These are phyloP conservation scores for Trichophyton benhamiae DNA, from an alignment of 2,329 filamentous ascomycete species.

Conservation along the genomic window DNA sequence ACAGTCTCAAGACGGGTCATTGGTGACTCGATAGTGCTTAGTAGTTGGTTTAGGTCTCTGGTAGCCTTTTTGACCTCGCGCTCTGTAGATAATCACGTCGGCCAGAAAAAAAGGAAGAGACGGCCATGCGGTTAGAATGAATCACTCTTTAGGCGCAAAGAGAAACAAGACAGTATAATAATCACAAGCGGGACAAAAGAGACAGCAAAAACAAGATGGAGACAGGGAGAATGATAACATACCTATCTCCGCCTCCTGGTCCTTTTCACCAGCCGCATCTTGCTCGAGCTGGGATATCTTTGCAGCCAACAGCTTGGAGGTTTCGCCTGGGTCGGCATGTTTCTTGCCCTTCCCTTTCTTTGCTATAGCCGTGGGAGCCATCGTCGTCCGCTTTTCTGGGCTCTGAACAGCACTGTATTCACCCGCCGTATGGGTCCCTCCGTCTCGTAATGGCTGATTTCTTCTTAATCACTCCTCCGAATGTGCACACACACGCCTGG, in stretches of 20 bases:
- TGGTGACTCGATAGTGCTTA: constrained; percentile 78
- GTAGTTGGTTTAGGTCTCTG: constrained; percentile 73
- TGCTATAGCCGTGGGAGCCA: constrained; percentile 40
- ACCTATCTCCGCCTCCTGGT: constrained; percentile 94
- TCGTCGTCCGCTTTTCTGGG: constrained; percentile 12
- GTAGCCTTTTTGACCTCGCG: constrained; percentile 90
- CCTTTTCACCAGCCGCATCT: constrained; percentile 84
- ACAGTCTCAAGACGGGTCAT: constrained; percentile 84
- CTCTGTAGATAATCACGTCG: constrained; percentile 43
- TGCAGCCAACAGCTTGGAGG: constrained; percentile 78
- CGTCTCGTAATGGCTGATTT: background rate
- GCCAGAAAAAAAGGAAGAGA: constrained; percentile 21
- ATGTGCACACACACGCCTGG: background rate
- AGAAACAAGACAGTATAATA: background rate
- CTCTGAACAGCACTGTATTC: background rate
- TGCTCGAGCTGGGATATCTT: constrained; percentile 93
- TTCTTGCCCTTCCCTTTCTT: constrained; percentile 84
- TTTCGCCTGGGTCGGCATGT: constrained; percentile 70
- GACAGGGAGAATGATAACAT: constrained; percentile 28
- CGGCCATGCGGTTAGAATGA: constrained; percentile 8
- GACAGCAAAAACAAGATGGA: background rate
- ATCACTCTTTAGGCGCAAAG: constrained; percentile 13
- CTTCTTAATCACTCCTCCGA: background rate
- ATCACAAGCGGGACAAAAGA: background rate
- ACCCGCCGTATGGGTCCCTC: constrained; percentile 4